Base-by-base conservation (phyloP, 306 rosid species). In the Prunus kanzakura region DNA sequence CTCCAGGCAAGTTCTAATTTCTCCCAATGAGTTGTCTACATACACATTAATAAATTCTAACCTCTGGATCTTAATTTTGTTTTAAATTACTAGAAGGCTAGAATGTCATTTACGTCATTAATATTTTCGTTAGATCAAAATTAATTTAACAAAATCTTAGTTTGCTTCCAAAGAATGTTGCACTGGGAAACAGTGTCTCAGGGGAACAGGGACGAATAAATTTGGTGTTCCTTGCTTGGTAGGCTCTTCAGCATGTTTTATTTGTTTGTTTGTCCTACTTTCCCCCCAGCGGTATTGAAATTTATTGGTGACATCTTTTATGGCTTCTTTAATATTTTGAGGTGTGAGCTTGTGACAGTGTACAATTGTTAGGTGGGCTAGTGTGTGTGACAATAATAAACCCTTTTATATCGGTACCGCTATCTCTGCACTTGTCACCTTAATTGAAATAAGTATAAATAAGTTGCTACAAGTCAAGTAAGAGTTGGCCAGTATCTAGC, bases 1-100 rank as follows among this genome's bases (percentile, higher is more conserved):
- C 84, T 95, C 77, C 97, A 95, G 97, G 97, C 78, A 69, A 88
- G 89, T 78, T 8, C 8, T 11, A n/a, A 4, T 62, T 52, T 29
- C 55, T 82, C 6, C 3, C 57, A 38, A 38, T 38, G 43, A 38
- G 43, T 38, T 38, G 2, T 38, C 9, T 38, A 35, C 41, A 35
- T 35, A 35, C 1, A 35, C 41, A 35, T 0, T 35, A 35, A 35
- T 35, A 35, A 35, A 35, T 35, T 35, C 43, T 38, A 6, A 7
- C 43, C 43, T 38, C 43, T 38, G 43, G 43, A 38, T 38, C 43
- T 38, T 38, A 1, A 6, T 38, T 0, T 38, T 38, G 0, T 38
- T 38, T 38, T 7, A 1, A 38, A 38, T 38, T 38, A 38, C 9
- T 38, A 7, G 9, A 38, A 38, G 14, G 52, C 52, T 47, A 47